Conservation (phyloP, 257 asterid genomes). For the Marsdenia floribunda region DNA sequence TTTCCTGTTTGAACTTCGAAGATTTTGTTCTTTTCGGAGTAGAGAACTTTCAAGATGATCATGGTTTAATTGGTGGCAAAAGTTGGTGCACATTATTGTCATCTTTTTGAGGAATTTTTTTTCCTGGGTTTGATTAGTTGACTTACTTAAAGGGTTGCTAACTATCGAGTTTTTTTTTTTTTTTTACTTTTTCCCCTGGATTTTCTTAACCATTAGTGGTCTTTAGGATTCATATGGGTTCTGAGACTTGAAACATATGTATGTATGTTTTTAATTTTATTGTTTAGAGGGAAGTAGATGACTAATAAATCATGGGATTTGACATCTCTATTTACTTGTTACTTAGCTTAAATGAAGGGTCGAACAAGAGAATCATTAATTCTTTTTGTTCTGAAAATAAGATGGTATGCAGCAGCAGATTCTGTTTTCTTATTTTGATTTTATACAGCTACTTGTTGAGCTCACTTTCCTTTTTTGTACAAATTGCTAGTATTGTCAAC, state of each 20-base stretch:
- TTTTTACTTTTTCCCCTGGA: no score
- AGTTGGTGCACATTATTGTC: background rate
- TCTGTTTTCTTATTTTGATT: background rate
- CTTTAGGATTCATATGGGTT: background rate
- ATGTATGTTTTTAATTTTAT: no score
- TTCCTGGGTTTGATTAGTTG: background rate
- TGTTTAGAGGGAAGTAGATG: no score
- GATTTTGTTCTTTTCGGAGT: background rate
- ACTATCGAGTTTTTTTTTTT: background rate
- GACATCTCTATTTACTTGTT: no score
- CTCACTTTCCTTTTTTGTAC: background rate
- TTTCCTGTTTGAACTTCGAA: background rate
- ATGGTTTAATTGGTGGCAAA: background rate
- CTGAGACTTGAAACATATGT: no score
- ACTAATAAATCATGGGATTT: no score
- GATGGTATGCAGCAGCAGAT: background rate
- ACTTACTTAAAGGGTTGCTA: background rate
- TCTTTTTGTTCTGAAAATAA: background rate
- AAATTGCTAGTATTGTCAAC: background rate
- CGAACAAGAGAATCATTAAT: background rate
- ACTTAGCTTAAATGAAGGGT: no score
- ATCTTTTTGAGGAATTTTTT: background rate
- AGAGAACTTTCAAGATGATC: background rate
- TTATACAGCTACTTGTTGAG: background rate
- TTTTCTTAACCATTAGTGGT: background rate